Conservation (phyloP, 1,139 yeast genomes). For the Debaryomyces psychrophilus region DNA sequence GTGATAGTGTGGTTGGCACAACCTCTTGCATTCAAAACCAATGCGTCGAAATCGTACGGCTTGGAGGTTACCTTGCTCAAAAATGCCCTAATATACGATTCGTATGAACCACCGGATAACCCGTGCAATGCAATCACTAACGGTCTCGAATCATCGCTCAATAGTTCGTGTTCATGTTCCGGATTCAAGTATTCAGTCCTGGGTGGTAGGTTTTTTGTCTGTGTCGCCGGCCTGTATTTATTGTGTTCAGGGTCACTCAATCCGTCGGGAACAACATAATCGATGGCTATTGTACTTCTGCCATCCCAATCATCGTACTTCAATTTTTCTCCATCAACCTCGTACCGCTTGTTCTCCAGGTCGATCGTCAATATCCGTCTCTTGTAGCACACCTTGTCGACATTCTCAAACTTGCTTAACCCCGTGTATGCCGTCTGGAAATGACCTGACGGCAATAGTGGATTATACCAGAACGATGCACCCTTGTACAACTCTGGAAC, state of each 20-base stretch:
- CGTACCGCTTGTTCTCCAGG: constrained; percentile 31
- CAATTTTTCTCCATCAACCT: constrained; percentile 31
- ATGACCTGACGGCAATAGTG: constrained; percentile 46
- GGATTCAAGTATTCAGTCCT: constrained; percentile 47
- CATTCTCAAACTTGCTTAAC: constrained; percentile 37
- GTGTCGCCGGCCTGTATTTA: constrained; percentile 36
- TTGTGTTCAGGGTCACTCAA: constrained; percentile 27
- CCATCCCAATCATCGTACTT: constrained; percentile 49
- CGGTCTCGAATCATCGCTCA: constrained; percentile 47
- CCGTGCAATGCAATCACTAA: constrained; percentile 61
- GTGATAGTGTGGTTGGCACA: constrained; percentile 62
- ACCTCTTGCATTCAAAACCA: constrained; percentile 61
- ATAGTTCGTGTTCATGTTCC: constrained; percentile 29
- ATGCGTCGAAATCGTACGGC: constrained; percentile 50
- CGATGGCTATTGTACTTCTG: constrained; percentile 43
- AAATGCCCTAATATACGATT: constrained; percentile 54
- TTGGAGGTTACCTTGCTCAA: constrained; percentile 36
- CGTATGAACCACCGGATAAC: constrained; percentile 65
- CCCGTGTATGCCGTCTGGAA: constrained; percentile 53
- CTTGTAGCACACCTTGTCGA: constrained; percentile 42
- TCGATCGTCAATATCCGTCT: constrained; percentile 37
- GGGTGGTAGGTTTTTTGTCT: constrained; percentile 43
- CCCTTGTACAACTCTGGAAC: constrained; percentile 40
- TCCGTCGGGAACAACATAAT: constrained; percentile 36
- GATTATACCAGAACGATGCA: constrained; percentile 39